These are phyloP conservation scores for Lactarius akahatsu DNA, from an alignment of 768 basidiomycete genomes.

Conservation along the genomic window DNA sequence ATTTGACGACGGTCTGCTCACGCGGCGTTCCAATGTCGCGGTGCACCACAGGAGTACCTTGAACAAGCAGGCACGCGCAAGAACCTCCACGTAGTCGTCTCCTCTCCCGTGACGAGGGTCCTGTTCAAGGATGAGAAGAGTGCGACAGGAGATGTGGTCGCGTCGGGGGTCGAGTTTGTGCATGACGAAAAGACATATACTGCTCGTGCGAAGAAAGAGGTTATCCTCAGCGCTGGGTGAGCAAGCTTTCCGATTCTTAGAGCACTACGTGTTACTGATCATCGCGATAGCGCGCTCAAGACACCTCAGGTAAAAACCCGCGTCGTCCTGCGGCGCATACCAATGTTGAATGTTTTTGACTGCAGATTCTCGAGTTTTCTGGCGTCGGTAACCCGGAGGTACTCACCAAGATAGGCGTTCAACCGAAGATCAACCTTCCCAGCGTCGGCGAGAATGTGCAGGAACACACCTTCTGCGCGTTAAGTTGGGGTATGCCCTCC, in stretches of 20 bases:
- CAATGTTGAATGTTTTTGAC: background rate
- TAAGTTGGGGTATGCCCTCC: constrained; percentile 33
- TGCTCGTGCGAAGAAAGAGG: constrained; percentile 41
- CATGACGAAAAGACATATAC: constrained; percentile 32
- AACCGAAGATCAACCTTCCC: constrained; percentile 41
- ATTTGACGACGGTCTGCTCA: background rate
- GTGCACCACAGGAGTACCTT: constrained; percentile 17
- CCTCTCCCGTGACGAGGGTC: constrained; percentile 26
- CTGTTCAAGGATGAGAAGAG: constrained; percentile 25
- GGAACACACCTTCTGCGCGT: constrained; percentile 42
- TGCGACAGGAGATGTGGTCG: constrained; percentile 27
- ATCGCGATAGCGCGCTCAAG: constrained; percentile 39
- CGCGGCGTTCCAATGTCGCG: background rate
- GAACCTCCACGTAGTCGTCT: constrained; percentile 25
- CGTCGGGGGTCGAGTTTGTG: constrained; percentile 41
- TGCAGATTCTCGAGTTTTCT: constrained; percentile 55
- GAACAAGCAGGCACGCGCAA: constrained; percentile 9
- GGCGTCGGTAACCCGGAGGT: constrained; percentile 51
- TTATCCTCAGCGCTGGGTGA: constrained; percentile 46
- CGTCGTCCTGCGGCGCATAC: background rate
- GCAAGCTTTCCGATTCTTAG: background rate
- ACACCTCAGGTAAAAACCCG: constrained; percentile 31
- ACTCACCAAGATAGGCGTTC: constrained; percentile 43
- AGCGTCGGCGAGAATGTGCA: constrained; percentile 57
- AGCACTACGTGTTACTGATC: background rate